Base-by-base conservation (phyloP, 2,329 filamentous ascomycete genomes). In the Pseudopyricularia javanii region DNA sequence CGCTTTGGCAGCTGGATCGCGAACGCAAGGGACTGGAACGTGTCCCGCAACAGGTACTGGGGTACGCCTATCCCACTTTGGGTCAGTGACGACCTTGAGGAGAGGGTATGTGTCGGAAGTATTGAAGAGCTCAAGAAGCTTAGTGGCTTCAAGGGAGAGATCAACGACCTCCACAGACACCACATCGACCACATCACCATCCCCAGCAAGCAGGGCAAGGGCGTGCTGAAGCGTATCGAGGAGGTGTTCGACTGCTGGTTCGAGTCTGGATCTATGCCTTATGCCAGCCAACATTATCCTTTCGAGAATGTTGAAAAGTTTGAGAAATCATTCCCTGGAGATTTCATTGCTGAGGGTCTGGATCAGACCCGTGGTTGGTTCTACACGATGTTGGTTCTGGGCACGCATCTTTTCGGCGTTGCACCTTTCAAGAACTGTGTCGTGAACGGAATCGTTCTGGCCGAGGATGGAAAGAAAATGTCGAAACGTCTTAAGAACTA, bases 221-320 rank as follows among this genome's bases (percentile, higher is more conserved):
- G 90, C 20, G 75, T 78, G n/a, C 72, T 96, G 56, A 83, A 78
- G 61, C 83, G 91, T 59, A 78, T 93, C 9, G 84, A 89, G 51
- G 90, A 95, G 65, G 88, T 96, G 4, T 95, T 96, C 61, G 91
- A 96, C 70, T 96, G 91, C 65, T 96, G 91, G 90, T 95, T 95
- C 57, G 91, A 96, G 68, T 95, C 90, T 45, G 91, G 91, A 56
- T 91, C 86, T 64, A 96, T 96, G 91, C 91, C 91, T 2, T 96
- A 95, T 64, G 87, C 88, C 43, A 90, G 85, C 59, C 82, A 86
- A 57, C 91, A 96, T 66, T 96, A 94, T 64, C 91, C 91, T 7
- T 96, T 96, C 63, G 86, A 91, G 69, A 93, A 93, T 63, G 80
- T 83, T 59, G 87, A 91, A 9, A 78, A 83, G 55, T 91, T 95